phyloP scores from a whole-genome alignment of 2,329 filamentous ascomycete species.

The Myriosclerotinia scirpicola region DNA sequence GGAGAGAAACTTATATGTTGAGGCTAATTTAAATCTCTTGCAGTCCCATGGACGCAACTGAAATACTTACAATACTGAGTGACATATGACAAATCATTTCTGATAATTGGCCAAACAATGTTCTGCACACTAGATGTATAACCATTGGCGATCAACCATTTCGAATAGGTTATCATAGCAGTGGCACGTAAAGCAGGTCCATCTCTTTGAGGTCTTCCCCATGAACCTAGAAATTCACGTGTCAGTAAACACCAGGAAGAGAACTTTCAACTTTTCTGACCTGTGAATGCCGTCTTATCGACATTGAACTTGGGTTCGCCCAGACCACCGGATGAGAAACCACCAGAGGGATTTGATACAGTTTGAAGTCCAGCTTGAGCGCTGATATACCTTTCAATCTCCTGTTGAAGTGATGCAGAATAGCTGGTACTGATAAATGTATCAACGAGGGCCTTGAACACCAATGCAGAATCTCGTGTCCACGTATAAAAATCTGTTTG shows the following conservation, averaged over 20 bases:
- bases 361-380: conserved; percentile 60
- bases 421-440: conserved; percentile 57
- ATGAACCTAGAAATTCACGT: conserved; percentile 42
- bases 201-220: conserved; percentile 79
- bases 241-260: not conserved
- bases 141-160: conserved; percentile 68
- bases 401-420: conserved; percentile 46
- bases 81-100: conserved; percentile 75
- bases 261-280: not conserved
- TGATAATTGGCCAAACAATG: conserved; percentile 71
- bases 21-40: not conserved
- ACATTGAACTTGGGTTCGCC: conserved; percentile 74
- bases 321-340: conserved; percentile 51
- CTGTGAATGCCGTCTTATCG: conserved; percentile 63
- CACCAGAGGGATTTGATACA: conserved; percentile 55
- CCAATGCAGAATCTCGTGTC: conserved; percentile 72
- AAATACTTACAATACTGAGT: conserved; percentile 61
- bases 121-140: conserved; percentile 45
- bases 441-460: conserved; percentile 68
- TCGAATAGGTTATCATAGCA: conserved; percentile 69
- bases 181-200: conserved; percentile 76
- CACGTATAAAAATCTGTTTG: conserved; percentile 73
- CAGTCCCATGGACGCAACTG: too few relatives aligned
- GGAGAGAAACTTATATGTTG: not conserved
- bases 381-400: conserved; percentile 67